Evolutionary conservation across 306 rosid species (phyloP).

Genomic region (Fragaria vesca): DNA sequence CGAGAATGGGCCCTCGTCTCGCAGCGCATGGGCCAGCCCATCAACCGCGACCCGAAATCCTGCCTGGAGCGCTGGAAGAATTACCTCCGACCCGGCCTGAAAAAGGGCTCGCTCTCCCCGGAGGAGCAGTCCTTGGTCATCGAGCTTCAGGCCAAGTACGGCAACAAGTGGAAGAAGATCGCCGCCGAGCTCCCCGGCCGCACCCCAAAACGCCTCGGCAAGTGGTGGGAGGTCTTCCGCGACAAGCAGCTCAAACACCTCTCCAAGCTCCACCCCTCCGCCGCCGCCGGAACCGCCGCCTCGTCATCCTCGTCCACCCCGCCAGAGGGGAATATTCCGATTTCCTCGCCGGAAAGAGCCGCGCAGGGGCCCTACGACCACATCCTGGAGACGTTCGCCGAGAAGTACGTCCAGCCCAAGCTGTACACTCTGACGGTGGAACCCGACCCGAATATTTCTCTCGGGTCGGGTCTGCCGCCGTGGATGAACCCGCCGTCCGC

Average conservation of each 20-base stretch:
- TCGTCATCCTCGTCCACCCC: background rate
- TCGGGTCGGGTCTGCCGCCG: conserved; percentile 39
- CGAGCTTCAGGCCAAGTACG: conserved; percentile 52
- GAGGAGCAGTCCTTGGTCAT: conserved; percentile 45
- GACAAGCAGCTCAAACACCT: conserved; percentile 49
- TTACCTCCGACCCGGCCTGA: conserved; percentile 47
- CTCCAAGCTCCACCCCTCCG: conserved; percentile 1
- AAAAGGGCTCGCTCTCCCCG: conserved; percentile 47
- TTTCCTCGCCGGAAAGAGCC: conserved; percentile 31
- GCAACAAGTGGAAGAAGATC: conserved; percentile 59
- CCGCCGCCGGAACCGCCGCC: background rate
- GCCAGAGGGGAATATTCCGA: conserved; percentile 18
- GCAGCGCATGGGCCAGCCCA: conserved; percentile 44
- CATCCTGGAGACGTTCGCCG: conserved; percentile 49
- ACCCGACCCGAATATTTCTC: conserved; percentile 36
- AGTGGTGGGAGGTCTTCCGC: conserved; percentile 57
- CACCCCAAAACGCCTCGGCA: conserved; percentile 53
- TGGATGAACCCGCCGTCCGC: conserved; percentile 36
- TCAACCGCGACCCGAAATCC: conserved; percentile 50
- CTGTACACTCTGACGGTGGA: conserved; percentile 12
- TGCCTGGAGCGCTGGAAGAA: conserved; percentile 59
- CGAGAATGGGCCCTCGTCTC: conserved; percentile 42
- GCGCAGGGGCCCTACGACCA: conserved; percentile 50
- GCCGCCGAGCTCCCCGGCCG: conserved; percentile 63
- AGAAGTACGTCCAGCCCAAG: conserved; percentile 46